These are phyloP conservation scores for Zoysia pacifica DNA, from an alignment of 176 grass and related monocot genomes.

Conservation along the genomic window DNA sequence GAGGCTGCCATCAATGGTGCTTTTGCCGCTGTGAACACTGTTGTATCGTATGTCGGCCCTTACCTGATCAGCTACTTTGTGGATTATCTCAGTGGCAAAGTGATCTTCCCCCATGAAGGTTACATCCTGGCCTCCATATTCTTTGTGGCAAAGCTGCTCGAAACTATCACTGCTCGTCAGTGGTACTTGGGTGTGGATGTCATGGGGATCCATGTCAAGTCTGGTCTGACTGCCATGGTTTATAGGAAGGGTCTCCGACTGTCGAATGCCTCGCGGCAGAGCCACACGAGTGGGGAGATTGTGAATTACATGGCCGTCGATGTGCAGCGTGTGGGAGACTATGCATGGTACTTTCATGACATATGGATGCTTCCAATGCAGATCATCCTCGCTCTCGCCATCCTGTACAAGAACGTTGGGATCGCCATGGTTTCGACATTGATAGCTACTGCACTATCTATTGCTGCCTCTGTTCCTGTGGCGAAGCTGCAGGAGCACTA, in stretches of 20 bases:
- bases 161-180: constrained; percentile 80
- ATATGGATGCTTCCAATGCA: constrained; percentile 98
- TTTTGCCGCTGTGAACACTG: constrained; percentile 76
- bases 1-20: constrained; percentile 69
- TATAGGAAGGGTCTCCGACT: constrained; percentile 90
- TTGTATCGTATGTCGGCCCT: constrained; percentile 85
- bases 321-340: constrained; percentile 96
- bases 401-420: constrained; percentile 86
- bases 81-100: constrained; percentile 90
- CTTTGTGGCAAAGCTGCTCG: constrained; percentile 72
- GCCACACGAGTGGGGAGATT: constrained; percentile 92
- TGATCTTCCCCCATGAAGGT: constrained; percentile 81
- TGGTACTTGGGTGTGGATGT: constrained; percentile 97
- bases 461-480: constrained; percentile 79
- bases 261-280: constrained; percentile 74
- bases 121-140: constrained; percentile 89
- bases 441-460: constrained; percentile 74
- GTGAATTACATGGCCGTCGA: constrained; percentile 99
- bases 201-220: constrained; percentile 99
- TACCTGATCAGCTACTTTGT: constrained; percentile 96
- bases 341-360: constrained; percentile 98
- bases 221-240: constrained; percentile 87
- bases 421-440: constrained; percentile 73
- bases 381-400: constrained; percentile 89
- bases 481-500: constrained; percentile 92